Evolutionary conservation across 345 rosid species (phyloP).

Genomic region (Eucalyptus cloeziana): DNA sequence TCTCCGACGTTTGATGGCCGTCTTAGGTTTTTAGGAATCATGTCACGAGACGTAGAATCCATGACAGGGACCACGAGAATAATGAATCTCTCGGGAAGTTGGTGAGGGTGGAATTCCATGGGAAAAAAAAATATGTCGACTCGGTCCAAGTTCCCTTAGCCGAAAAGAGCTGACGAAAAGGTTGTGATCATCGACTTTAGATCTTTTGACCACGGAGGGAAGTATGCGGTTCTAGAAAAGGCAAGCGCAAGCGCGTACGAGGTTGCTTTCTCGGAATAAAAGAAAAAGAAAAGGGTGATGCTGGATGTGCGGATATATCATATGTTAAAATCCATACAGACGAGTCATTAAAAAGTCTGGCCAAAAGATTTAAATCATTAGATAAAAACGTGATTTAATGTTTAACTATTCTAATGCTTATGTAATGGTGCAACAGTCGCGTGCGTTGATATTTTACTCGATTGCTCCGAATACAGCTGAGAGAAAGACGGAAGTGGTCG

Average conservation of each 20-base stretch:
- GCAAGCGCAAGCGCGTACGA: not conserved
- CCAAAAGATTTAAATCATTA: not conserved
- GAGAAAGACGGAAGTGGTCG: not conserved
- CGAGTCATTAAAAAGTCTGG: not conserved
- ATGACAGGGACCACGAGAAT: not conserved
- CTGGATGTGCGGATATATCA: not conserved
- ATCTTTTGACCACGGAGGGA: not conserved
- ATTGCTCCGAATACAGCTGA: not conserved
- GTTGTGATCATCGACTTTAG: not conserved
- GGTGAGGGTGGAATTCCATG: not conserved
- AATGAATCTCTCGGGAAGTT: not conserved
- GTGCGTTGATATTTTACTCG: not conserved
- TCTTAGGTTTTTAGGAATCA: not conserved
- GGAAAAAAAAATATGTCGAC: not conserved
- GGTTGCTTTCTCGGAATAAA: not conserved
- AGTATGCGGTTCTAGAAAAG: not conserved
- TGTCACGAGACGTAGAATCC: not conserved
- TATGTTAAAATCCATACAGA: not conserved
- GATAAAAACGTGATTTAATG: not conserved
- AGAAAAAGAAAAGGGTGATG: not conserved
- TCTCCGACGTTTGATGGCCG: not conserved
- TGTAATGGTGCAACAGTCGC: accelerated
- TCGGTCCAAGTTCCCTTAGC: not conserved
- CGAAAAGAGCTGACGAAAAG: not conserved
- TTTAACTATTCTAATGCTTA: not conserved